Conservation (phyloP, 225 moss, liverwort and hornwort species). For the Lunularia cruciata region DNA sequence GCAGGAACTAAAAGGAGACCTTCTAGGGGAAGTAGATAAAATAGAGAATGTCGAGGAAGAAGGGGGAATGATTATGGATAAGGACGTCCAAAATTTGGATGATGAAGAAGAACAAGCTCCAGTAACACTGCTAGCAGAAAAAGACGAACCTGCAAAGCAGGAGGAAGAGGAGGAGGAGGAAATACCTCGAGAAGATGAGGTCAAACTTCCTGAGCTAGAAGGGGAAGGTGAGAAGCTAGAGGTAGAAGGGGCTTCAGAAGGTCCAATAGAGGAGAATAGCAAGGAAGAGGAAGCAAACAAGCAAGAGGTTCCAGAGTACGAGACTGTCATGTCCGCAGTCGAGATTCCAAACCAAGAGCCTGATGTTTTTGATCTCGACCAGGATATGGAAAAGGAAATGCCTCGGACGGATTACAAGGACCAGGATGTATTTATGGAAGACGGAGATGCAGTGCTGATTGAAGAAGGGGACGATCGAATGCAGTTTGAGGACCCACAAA, state of each 20-base stretch:
- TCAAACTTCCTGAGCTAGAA: neutral
- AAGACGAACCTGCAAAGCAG: neutral
- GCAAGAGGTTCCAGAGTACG: constrained; percentile 63
- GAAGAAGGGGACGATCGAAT: constrained; percentile 48
- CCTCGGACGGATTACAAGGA: constrained; percentile 36
- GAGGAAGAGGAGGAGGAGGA: neutral
- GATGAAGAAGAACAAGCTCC: neutral
- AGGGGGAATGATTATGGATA: neutral
- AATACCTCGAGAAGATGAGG: neutral
- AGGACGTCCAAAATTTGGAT: neutral
- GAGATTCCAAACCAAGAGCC: constrained; percentile 57
- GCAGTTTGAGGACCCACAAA: constrained; percentile 51
- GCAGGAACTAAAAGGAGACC: constrained; percentile 9
- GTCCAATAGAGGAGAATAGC: constrained; percentile 1
- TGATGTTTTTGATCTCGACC: constrained; percentile 83
- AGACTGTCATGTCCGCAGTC: constrained; percentile 84
- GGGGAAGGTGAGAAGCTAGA: constrained; percentile 14
- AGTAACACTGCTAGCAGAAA: neutral
- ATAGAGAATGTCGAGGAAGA: neutral
- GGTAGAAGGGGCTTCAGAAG: constrained; percentile 11
- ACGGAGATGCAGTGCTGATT: constrained; percentile 53
- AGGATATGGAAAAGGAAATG: constrained; percentile 47
- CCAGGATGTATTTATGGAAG: constrained; percentile 57
- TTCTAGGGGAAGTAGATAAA: constrained; percentile 25
- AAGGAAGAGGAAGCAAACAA: neutral